Percentiles rank a stretch among this genome's conserved stretches.
Evolutionary conservation across 2,329 filamentous ascomycete species (phyloP).

Genomic region (Bipolaris sorokiniana): DNA sequence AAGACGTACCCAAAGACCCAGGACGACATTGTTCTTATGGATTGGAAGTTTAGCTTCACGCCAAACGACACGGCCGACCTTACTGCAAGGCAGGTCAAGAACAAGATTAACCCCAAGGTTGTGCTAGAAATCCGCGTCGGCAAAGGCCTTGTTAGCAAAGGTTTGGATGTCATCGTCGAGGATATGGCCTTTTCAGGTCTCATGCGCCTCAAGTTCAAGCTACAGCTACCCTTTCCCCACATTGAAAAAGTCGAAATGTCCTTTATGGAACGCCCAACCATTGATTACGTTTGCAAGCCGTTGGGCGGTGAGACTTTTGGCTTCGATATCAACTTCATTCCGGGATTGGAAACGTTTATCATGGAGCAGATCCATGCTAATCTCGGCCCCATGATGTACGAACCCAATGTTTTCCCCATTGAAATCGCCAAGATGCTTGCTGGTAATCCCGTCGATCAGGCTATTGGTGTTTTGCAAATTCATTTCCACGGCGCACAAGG

Average conservation of each 20-base stretch:
- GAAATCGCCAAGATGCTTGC: conserved; percentile 98
- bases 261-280: conserved; percentile 85
- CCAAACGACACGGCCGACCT: conserved; percentile 93
- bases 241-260: conserved; percentile 94
- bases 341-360: conserved; percentile 91
- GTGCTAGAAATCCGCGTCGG: conserved; percentile 93
- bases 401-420: conserved; percentile 95
- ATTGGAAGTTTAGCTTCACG: conserved; percentile 99
- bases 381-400: conserved; percentile 96
- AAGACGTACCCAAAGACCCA: conserved; percentile 97
- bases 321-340: conserved; percentile 99
- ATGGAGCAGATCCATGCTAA: conserved; percentile 95
- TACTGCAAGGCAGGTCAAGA: conserved; percentile 86
- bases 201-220: conserved; percentile 97
- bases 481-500: conserved; percentile 90
- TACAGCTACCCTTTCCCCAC: conserved; percentile 94
- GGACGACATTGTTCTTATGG: conserved; percentile 96
- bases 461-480: conserved; percentile 89
- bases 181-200: conserved; percentile 95
- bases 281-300: conserved; percentile 98
- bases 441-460: conserved; percentile 91
- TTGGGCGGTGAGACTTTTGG: conserved; percentile 93
- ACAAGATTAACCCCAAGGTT: conserved; percentile 96
- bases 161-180: conserved; percentile 95
- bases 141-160: conserved; percentile 96